Base-by-base conservation (phyloP, 768 basidiomycete species). In the Crucibulum laeve region DNA sequence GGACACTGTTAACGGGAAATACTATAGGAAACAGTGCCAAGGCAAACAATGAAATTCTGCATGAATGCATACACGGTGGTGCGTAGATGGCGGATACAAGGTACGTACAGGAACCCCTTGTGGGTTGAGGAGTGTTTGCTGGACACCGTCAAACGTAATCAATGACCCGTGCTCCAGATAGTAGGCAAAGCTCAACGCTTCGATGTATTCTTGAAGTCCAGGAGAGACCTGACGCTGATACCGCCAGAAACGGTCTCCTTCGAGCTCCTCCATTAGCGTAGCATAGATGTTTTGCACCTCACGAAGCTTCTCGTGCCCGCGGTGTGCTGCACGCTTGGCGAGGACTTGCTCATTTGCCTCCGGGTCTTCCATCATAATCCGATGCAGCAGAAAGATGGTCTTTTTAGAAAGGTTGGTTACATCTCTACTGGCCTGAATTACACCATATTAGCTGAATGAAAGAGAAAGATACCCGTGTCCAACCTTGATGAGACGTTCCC, bases 191-290 rank as follows among this genome's bases (percentile, higher is more conserved):
- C 90, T 86, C 44, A 92, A 67, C 1, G 89, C 93, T 62, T 98
- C 96, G 50, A 97, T 90, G 64, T 92, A 98, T 65, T 98, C 96
- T 62, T 98, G 93, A 22, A 98, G 64, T 3, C 94, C 83, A 1
- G 85, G 80, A 4, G 87, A 87, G 43, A 90, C 67, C 49, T 84
- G 77, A 25, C 77, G 75, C 54, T 87, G 76, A 60, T 86, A 82
- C 38, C 82, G 74, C 88, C 91, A 92, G 62, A 84, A 92, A 26
- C 67, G 73, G 39, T 84, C 81, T 8, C 78, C 83, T 28, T 63
- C 64, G 6, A 94, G 63, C 48, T 91, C 86, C 2, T 64, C 63
- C 44, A 70, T 67, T 45, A 96, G 70, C 18, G 62, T 59, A 3
- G 75, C 78, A 48, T 91, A 91, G 25, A 88, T 64, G 5, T 48